Evolutionary conservation across 2,329 filamentous ascomycete species (phyloP), one percentile per base, ranked within the genome.

Genomic region (Cordyceps fumosorosea): DNA sequence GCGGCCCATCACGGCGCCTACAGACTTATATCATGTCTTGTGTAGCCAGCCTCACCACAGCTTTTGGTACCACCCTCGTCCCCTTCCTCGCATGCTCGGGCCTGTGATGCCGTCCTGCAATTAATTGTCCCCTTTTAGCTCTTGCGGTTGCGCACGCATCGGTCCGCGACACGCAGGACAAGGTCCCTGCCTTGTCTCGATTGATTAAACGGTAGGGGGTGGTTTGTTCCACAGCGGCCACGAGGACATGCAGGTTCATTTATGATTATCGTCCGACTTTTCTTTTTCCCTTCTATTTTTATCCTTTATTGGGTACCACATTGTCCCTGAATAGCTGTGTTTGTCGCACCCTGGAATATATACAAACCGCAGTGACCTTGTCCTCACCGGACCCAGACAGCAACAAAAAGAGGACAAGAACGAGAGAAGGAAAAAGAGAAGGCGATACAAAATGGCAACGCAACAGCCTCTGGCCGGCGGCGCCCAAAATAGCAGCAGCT

Each of bases 401-500:
- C 14, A 22, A 22, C 10, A 53, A 18, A 7, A 53, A 22, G 29
- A 14, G 7, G 16, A 20, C 2, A 24, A 7, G 3, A 14, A 37
- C 3, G 29, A 12, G 11, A 45, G n/a, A 44, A 1, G n/a, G 40
- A 16, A 44, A 52, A 24, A n/a, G 3, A 24, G 24, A 47, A 47
- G 29, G 3, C 10, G 1, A 51, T 4, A 59, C 50, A 16, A 62
- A 63, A 80, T 80, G 78, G 75, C 77, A 37, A 69, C 75, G 56
- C 68, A 71, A 55, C 72, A 61, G 75, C 74, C 62, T 70, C 26
- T 24, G 6, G 26, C 24, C 42, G n/a, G 42, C 10, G 37, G 37
- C 18, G 37, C 40, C 14, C 32, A 50, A 45, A 24, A 80, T 78
- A 70, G 11, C 24, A 52, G 10, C 40, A 79, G 80, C 63, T 84